Percentiles rank a stretch among this genome's conserved stretches.
Evolutionary conservation across 306 rosid species (phyloP).

Genomic region (Cicer cuneatum): DNA sequence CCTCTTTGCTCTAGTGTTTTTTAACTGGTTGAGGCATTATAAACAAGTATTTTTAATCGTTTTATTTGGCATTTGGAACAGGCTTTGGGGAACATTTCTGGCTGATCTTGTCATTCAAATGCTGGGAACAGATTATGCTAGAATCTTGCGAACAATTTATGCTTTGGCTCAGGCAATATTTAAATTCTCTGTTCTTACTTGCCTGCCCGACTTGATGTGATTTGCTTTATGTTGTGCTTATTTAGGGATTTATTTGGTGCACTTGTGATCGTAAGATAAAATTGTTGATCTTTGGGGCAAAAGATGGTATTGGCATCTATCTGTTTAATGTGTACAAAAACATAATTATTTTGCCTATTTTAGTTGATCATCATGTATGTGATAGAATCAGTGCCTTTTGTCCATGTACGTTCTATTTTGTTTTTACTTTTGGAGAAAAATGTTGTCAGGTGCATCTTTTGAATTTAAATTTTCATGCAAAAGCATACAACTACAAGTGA

Average conservation of each 20-base stretch:
- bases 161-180: slow-evolving; percentile 85
- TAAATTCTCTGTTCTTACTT: slow-evolving; percentile 34
- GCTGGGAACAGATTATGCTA: slow-evolving; percentile 96
- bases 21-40: slow-evolving; percentile 19
- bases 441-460: slow-evolving; percentile 1
- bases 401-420: slow-evolving; percentile 22
- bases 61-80: slow-evolving; percentile 50
- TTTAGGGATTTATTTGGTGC: slow-evolving; percentile 34
- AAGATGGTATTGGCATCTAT: slow-evolving; percentile 1
- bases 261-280: slow-evolving; percentile 4
- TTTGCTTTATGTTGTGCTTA: slow-evolving; percentile 35
- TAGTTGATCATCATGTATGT: slow-evolving; percentile 9
- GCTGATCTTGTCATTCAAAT: slow-evolving; percentile 95
- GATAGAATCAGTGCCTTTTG: background rate
- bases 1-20: slow-evolving; percentile 29
- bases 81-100: slow-evolving; percentile 94
- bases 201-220: slow-evolving; percentile 35
- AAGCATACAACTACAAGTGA: slow-evolving; percentile 1
- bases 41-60: slow-evolving; percentile 34
- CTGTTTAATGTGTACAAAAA: background rate
- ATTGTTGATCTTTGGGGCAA: slow-evolving; percentile 5
- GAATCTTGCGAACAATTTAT: slow-evolving; percentile 89
- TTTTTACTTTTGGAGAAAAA: slow-evolving; percentile 1
- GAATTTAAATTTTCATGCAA: background rate
- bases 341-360: slow-evolving; percentile 16